Percentiles rank a stretch among this genome's conserved stretches.
phyloP scores from a whole-genome alignment of 2,329 filamentous ascomycete species.

The Fusarium sp. region DNA sequence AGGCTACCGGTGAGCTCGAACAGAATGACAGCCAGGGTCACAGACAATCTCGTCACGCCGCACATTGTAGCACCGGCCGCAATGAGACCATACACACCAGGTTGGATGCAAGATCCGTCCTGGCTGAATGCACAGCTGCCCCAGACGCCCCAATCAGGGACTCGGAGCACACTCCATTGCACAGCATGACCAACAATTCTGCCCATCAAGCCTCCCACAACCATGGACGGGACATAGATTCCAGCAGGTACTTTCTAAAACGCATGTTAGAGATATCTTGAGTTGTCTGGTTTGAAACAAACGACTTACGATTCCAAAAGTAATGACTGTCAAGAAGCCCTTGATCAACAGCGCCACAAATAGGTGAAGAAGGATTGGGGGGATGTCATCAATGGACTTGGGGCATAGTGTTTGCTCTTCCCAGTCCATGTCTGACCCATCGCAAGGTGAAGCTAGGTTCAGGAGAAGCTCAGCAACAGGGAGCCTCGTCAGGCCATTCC shows the following conservation, averaged over 20 bases:
- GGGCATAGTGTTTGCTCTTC: conserved; percentile 83
- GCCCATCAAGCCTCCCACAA: conserved; percentile 92
- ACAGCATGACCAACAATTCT: conserved; percentile 87
- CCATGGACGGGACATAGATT: conserved; percentile 99
- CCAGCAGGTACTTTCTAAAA: conserved; percentile 88
- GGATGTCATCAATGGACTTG: conserved; percentile 78
- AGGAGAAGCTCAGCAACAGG: conserved; percentile 92
- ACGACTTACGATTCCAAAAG: conserved; percentile 82
- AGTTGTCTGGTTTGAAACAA: not conserved
- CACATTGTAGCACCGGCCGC: conserved; percentile 98
- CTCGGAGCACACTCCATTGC: conserved; percentile 82
- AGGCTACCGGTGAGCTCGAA: conserved; percentile 96
- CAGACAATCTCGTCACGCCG: conserved; percentile 91
- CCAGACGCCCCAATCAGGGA: conserved; percentile 80
- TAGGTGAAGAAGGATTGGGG: conserved; percentile 78
- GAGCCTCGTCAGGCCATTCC: conserved; percentile 91
- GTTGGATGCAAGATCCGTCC: conserved; percentile 88
- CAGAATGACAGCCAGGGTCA: conserved; percentile 93
- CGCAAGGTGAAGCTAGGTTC: conserved; percentile 90
- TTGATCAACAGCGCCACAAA: conserved; percentile 89
- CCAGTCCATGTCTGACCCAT: conserved; percentile 73
- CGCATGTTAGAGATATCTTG: conserved; percentile 38
- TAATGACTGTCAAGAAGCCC: conserved; percentile 86
- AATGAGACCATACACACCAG: conserved; percentile 95
- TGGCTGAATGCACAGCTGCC: conserved; percentile 76